phyloP scores from a whole-genome alignment of 1,284 basidiomycete genomes.

The Rhodotorula sp. region DNA sequence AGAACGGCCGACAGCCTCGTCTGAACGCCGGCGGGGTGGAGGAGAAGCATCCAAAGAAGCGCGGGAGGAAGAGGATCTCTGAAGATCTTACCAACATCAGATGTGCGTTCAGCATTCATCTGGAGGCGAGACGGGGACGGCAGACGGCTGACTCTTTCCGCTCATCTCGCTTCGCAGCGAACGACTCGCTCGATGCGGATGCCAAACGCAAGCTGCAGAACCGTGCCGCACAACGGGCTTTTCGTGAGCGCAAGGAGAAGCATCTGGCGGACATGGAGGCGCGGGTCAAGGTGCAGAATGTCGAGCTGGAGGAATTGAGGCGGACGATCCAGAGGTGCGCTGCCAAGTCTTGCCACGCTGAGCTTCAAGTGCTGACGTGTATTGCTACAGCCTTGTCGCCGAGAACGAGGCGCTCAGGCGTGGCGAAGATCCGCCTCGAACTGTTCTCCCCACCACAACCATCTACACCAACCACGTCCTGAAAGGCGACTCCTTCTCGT shows the following conservation, averaged over 20 bases:
- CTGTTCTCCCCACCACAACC: not conserved
- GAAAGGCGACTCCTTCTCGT: too few relatives aligned
- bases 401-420: slow-evolving; percentile 32
- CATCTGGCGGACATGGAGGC: slow-evolving; percentile 31
- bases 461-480: not conserved
- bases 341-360: not conserved
- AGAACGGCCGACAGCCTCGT: not conserved
- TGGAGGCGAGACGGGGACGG: too few relatives aligned
- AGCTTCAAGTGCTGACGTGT: not conserved
- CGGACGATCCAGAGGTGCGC: slow-evolving; percentile 16
- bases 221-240: slow-evolving; percentile 36
- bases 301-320: slow-evolving; percentile 7
- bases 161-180: not conserved
- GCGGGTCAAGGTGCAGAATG: slow-evolving; percentile 22
- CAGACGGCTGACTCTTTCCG: not conserved
- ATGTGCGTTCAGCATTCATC: not conserved
- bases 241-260: slow-evolving; percentile 39
- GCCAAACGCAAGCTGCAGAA: slow-evolving; percentile 40
- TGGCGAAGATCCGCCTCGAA: slow-evolving; percentile 17
- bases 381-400: slow-evolving; percentile 2
- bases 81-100: slow-evolving; percentile 9
- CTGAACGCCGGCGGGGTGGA: not conserved
- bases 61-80: slow-evolving; percentile 24
- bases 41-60: slow-evolving; percentile 1
- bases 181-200: slow-evolving; percentile 22